A percentile compares a stretch with the other conserved stretches of the same genome.
These are phyloP conservation scores for Sphagnum fallax DNA, from an alignment of 228 moss, liverwort and hornwort genomes.

Conservation along the genomic window DNA sequence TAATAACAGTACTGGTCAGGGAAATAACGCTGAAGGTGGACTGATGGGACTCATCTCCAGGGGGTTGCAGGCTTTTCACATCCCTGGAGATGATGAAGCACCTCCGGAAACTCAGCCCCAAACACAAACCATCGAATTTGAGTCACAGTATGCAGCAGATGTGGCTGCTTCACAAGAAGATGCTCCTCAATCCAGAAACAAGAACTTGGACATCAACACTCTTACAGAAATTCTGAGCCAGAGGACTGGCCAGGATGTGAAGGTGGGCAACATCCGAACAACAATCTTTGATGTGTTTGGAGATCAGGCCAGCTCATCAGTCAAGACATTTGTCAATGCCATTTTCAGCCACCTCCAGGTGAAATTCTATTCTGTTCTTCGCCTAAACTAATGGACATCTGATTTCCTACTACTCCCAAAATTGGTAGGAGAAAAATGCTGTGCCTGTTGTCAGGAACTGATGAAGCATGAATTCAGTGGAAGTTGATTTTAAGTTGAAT, in stretches of 20 bases:
- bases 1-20: background rate
- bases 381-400: background rate
- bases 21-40: conserved; percentile 6
- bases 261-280: conserved; percentile 50
- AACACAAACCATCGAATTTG: conserved; percentile 5
- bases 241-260: conserved; percentile 44
- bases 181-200: conserved; percentile 17
- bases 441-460: too few relatives aligned
- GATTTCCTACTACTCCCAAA: too few relatives aligned
- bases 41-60: conserved; percentile 25
- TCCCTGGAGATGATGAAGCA: too few relatives aligned
- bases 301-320: conserved; percentile 48
- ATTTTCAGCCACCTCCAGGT: conserved; percentile 45
- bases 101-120: too few relatives aligned
- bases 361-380: background rate
- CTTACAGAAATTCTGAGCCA: conserved; percentile 50
- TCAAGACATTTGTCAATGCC: conserved; percentile 49
- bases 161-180: background rate
- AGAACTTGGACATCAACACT: conserved; percentile 15
- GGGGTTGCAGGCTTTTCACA: conserved; percentile 8
- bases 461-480: too few relatives aligned
- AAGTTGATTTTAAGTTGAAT: too few relatives aligned
- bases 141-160: background rate
- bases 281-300: conserved; percentile 63
- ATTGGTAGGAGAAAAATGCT: too few relatives aligned